Percentiles rank a stretch among this genome's conserved stretches.
Conservation (phyloP, 2,329 filamentous ascomycete species). For the Aaosphaeria arxii region DNA sequence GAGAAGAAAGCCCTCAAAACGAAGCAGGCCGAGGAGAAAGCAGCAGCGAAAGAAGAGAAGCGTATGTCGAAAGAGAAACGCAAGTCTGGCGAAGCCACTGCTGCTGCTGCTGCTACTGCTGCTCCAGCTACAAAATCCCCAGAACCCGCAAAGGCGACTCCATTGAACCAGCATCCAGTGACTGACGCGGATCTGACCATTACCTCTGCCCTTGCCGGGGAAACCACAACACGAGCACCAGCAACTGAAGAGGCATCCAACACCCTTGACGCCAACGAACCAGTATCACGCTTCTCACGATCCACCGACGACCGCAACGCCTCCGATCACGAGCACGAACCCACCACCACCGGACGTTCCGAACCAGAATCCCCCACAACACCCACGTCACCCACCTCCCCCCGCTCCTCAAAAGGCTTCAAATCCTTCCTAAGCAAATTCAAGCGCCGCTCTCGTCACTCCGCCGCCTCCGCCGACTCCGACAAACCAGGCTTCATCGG, state of each 20-base stretch:
- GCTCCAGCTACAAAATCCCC: background rate
- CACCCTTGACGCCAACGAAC: conserved; percentile 14
- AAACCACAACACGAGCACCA: background rate
- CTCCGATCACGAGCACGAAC: conserved; percentile 1
- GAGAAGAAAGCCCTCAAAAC: conserved; percentile 50
- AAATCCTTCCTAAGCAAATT: conserved; percentile 37
- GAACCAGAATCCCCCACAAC: conserved; percentile 6
- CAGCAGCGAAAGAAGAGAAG: conserved; percentile 50
- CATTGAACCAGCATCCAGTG: no score
- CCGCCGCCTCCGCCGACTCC: conserved; percentile 14
- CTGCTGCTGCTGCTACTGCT: conserved; percentile 10
- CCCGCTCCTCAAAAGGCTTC: conserved; percentile 28
- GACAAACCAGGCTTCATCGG: conserved; percentile 41
- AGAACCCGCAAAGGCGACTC: no score
- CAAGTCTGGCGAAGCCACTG: background rate
- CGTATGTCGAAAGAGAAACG: conserved; percentile 40
- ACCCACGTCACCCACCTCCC: conserved; percentile 24
- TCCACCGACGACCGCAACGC: background rate
- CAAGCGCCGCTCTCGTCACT: conserved; percentile 37
- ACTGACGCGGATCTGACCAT: no score
- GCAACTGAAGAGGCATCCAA: background rate
- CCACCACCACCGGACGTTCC: background rate
- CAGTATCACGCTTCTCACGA: conserved; percentile 15
- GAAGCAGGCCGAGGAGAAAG: conserved; percentile 52
- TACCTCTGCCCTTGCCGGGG: background rate